Conservation (phyloP, 2,329 filamentous ascomycete genomes). For the Akanthomyces lecanii region DNA sequence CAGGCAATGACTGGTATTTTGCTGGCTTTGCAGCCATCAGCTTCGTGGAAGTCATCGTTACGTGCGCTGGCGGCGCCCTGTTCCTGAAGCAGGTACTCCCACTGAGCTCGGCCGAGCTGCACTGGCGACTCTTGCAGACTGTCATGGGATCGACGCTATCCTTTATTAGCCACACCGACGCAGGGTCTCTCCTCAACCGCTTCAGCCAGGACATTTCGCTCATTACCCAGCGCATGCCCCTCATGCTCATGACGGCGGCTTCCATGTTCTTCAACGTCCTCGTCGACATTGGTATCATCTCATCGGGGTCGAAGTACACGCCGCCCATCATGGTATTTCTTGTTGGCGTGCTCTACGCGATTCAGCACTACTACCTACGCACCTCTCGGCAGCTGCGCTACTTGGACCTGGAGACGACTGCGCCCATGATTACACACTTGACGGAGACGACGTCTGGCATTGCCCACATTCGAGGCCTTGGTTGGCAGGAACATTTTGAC, state of each 20-base stretch:
- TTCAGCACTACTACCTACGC: constrained; percentile 31
- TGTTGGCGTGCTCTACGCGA: constrained; percentile 24
- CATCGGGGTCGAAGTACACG: constrained; percentile 26
- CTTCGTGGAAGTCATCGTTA: neutral
- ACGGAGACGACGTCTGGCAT: constrained; percentile 43
- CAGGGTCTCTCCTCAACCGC: constrained; percentile 14
- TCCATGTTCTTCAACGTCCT: neutral
- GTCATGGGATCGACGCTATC: constrained; percentile 14
- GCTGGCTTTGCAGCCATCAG: neutral
- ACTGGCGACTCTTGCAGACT: neutral
- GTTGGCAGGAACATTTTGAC: constrained; percentile 42
- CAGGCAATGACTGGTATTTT: neutral
- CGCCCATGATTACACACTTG: constrained; percentile 32
- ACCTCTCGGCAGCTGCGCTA: constrained; percentile 35
- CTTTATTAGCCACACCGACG: constrained; percentile 18
- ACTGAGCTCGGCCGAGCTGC: neutral
- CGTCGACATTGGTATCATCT: constrained; percentile 21
- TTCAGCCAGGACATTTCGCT: constrained; percentile 25
- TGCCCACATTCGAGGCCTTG: constrained; percentile 47
- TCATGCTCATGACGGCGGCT: neutral
- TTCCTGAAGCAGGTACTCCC: neutral
- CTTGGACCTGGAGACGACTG: constrained; percentile 34
- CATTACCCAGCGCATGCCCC: neutral
- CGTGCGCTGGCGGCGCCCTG: neutral
- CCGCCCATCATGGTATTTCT: constrained; percentile 26